Evolutionary conservation across 2,329 filamentous ascomycete genomes (phyloP).

Genomic region (Nemania serpens): DNA sequence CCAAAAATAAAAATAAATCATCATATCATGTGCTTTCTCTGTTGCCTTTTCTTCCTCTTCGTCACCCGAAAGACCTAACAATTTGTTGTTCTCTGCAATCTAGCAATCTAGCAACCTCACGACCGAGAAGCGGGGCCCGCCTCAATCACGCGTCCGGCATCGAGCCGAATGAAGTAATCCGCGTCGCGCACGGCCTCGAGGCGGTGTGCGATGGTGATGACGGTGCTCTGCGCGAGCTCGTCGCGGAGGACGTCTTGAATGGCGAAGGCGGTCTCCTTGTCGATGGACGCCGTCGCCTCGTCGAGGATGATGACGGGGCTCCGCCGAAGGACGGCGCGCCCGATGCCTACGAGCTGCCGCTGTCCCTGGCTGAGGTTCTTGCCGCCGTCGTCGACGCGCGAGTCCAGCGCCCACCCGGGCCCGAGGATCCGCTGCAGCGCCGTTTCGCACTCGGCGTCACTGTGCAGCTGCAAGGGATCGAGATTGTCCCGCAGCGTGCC

Average conservation of each 20-base stretch:
- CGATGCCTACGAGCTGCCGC: constrained; percentile 65
- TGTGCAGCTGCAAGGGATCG: constrained; percentile 66
- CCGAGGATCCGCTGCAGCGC: constrained; percentile 66
- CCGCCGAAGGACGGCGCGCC: constrained; percentile 61
- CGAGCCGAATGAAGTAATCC: constrained; percentile 58
- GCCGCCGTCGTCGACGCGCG: constrained; percentile 62
- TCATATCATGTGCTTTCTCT: background rate
- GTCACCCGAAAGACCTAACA: background rate
- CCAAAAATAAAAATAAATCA: background rate
- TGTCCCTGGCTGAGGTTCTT: constrained; percentile 68
- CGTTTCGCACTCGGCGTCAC: constrained; percentile 54
- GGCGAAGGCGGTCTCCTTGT: constrained; percentile 60
- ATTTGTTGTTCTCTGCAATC: too few species aligned
- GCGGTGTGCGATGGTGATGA: constrained; percentile 70
- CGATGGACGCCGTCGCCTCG: constrained; percentile 68
- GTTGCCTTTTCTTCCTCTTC: background rate
- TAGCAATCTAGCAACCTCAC: background rate
- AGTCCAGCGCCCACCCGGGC: constrained; percentile 51
- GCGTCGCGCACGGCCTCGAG: constrained; percentile 65
- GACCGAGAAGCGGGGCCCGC: constrained; percentile 46
- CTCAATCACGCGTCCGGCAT: constrained; percentile 56
- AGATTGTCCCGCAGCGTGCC: constrained; percentile 67
- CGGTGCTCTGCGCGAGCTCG: constrained; percentile 60
- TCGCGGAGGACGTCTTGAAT: constrained; percentile 63
- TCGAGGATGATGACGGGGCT: constrained; percentile 67